Base-by-base conservation (phyloP, 805 yeast species). In the Pichia californica region DNA sequence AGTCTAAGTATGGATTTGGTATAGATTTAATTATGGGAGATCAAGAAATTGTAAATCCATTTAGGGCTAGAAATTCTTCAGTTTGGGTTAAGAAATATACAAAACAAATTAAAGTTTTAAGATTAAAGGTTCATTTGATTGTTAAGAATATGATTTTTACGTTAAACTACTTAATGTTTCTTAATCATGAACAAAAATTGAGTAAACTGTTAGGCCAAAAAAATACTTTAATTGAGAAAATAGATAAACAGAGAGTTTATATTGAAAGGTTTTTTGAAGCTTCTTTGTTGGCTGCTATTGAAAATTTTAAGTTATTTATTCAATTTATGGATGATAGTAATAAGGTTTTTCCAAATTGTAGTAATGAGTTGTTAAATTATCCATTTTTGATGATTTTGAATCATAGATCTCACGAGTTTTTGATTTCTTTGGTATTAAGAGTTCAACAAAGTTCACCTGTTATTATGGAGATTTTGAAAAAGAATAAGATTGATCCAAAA, bases 321-420 rank as follows among this genome's bases (percentile, higher is more conserved):
- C 63, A 61, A 45, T 51, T 61, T 16, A 55, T 56, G 44, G 67
- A 63, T 32, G 57, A 56, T 27, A 48, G 54, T 2, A 52, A 52
- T 27, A 41, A 49, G 13, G 42, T 54, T 7, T 63, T 58, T 45
- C 59, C 66, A 2, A 54, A 59, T 40, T 64, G 69, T 21, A 69
- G 71, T 21, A 64, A 73, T 6, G 79, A 76, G 48, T 62, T 76
- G 44, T 56, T 74, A 7, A 48, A 74, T 13, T 65, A 73, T 20
- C 81, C 81, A 11, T 67, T 66, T 48, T 62, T 77, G 53, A 55
- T 77, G 53, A 69, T 75, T 40, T 63, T 73, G 31, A 78, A 79
- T 45, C 80, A 76, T 50, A 64, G 82, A 49, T 71, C 81, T 5
- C 67, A 74, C 53, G 80, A 76, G 50, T 76, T 77, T 51, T 64